Base-by-base conservation (phyloP, 805 yeast species). In the Candida vaughaniae region DNA sequence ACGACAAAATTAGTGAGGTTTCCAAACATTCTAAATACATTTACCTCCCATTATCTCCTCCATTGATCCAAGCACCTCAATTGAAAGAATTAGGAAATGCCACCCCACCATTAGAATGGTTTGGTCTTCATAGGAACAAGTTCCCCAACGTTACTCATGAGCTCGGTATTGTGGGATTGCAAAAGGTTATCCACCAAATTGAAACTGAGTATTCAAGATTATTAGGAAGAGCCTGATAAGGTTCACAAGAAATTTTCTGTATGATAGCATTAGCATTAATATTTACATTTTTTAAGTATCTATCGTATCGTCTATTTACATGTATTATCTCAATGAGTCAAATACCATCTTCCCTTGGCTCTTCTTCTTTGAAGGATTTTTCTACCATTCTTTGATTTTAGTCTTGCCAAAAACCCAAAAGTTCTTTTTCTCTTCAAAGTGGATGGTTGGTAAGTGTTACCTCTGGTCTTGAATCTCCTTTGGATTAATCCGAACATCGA, bases 71-170 rank as follows among this genome's bases (percentile, higher is more conserved):
- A 43, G 85, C 93, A 14, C 98, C 98, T 2, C 91, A 83, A 48
- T 67, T 93, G 52, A 80, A 80, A 52, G 98, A 93, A 52, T 70
- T 93, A 51, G 98, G 99, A 17, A 90, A 84, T 61, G 98, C 97
- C 1, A 93, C 99, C 0, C 99, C 99, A 1, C 99, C 99, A 2
- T 64, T 93, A 40, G 99, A 93, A 56, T 93, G 99, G 99, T 85
- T 93, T 65, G 99, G 99, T 2, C 70, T 93, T 20, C 93, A 93
- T 56, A 73, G 98, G 47, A 77, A 83, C 50, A 78, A 81, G 47
- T 80, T 93, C 47, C 99, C 99, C 0, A 80, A 85, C 27, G 72
- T 85, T 41, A 83, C 96, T 0, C 97, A 93, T 55, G 91, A 88
- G 56, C 66, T 77, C 43, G 78, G 81, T 0, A 84, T 90, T 33